phyloP scores from a whole-genome alignment of 441 rosid genomes.

The Brassica hybrid region DNA sequence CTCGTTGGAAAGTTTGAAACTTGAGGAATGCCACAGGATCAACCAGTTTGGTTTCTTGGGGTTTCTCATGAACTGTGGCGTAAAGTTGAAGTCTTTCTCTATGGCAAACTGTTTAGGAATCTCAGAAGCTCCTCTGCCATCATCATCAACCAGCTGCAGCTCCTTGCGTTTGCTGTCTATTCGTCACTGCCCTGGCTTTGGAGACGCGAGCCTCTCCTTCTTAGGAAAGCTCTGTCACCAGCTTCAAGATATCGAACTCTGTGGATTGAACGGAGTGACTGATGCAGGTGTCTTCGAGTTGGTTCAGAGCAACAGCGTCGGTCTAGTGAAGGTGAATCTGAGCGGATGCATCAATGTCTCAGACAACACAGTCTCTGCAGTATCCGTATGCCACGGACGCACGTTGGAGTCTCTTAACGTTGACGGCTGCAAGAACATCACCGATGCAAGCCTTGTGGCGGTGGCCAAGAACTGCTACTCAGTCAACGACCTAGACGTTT shows the following conservation, averaged over 20 bases:
- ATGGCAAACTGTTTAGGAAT: constrained; percentile 81
- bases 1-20: constrained; percentile 80
- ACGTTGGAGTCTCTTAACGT: constrained; percentile 80
- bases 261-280: constrained; percentile 68
- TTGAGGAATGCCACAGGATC: constrained; percentile 87
- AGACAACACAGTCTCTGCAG: constrained; percentile 62
- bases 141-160: constrained; percentile 50
- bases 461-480: constrained; percentile 75
- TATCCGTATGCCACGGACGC: constrained; percentile 69
- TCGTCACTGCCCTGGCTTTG: constrained; percentile 83
- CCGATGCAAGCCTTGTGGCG: constrained; percentile 71
- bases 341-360: constrained; percentile 76
- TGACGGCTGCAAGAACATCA: constrained; percentile 91
- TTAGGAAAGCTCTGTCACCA: constrained; percentile 68
- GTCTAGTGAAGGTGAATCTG: constrained; percentile 79
- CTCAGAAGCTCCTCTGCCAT: constrained; percentile 45
- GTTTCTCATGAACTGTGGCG: constrained; percentile 58
- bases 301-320: constrained; percentile 65
- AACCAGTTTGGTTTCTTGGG: constrained; percentile 68
- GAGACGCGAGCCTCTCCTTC: constrained; percentile 71
- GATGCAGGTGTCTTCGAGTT: constrained; percentile 81
- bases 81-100: constrained; percentile 68
- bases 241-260: constrained; percentile 78
- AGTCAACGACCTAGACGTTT: constrained; percentile 82
- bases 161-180: constrained; percentile 69